Base-by-base conservation (phyloP, 257 asterid species). In the Solanum chilense region DNA sequence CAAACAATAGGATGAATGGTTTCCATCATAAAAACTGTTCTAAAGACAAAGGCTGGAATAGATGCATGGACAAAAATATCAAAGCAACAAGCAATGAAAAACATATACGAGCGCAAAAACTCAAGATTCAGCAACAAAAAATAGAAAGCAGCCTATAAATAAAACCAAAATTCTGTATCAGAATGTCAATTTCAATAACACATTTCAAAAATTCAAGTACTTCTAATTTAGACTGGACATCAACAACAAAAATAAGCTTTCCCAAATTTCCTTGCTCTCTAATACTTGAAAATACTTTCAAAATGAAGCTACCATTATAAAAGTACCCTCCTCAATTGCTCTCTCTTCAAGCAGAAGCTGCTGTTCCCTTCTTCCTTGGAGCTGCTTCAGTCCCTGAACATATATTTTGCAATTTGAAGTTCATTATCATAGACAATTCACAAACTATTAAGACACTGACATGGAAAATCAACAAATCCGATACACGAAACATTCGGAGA, bases 281-380 rank as follows among this genome's bases (percentile, higher is more conserved):
- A 88, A 83, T 52, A 70, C 88, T 86, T 64, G 16, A 88, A 84
- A 18, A 56, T 56, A 56, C 66, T 69, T 86, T 14, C 52, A 73
- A 58, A 89, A 86, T 90, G 13, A 86, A 77, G 74, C 83, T 33
- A 73, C 27, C 23, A 7, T 73, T 20, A 35, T 82, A 13, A 56
- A 25, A 84, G 75, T 78, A 75, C 39, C 88, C 85, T 87, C 85
- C 87, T 87, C 73, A 49, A 87, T 44, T 47, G 52, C 42, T 12
- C 86, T 25, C 87, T 92, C 87, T 52, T 81, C 69, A 95, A 82
- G 94, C 90, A 85, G 98, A 92, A 45, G 92, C 93, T 69, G 94
- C 94, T 14, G 94, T 93, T 27, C 86, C 94, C 94, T 93, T 94
- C 92, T 94, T 93, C 98, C 98, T 94, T n/a, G 98, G 98, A 39